Evolutionary conservation across 129 eudicot genomes (phyloP), one percentile per base, ranked within the genome.

Genomic region (Cynara cardunculus): DNA sequence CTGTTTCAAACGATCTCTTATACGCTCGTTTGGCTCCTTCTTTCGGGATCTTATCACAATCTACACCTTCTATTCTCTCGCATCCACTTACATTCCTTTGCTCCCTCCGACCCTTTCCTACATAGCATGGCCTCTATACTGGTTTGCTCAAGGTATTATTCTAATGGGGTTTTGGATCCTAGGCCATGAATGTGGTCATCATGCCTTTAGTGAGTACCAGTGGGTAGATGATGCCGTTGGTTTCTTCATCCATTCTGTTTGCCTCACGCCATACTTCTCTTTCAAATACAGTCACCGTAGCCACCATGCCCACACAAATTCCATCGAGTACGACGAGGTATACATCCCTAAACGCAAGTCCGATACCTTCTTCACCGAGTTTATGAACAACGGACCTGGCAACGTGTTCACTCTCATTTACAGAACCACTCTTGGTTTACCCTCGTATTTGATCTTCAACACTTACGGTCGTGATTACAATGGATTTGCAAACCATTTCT

Each of bases 271-370:
- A 1, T 83, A 70, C 64, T 78, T 73, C 44, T 84, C 87, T 0
- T 84, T 80, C 62, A 84, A 84, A 41, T 84, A 78, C 39, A 84
- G 83, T 3, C 87, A 84, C 10, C 71, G 76, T 0, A 76, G 80
- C 80, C 83, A 84, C 72, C 87, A 84, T 12, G 78, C 82, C 32
- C 81, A 84, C 87, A 84, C 83, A 0, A 80, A 80, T 5, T 84
- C 87, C 2, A 73, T 78, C 14, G 83, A 78, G 39, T 80, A 62
- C 5, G 87, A 84, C 25, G 87, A 84, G 66, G 87, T 84, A 1
- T 79, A 78, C 73, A 80, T 84, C 31, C 87, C 87, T 0, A 84
- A 84, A 66, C 83, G 83, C 1, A 84, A 84, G 9, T 7, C 68
- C n/a, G 72, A 78, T 21, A 79, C 78, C 62, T 79, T 76, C 16